A percentile compares a stretch with the other conserved stretches of the same genome.
phyloP scores from a whole-genome alignment of 176 grass and related monocot species.

The Typha latifolia region DNA sequence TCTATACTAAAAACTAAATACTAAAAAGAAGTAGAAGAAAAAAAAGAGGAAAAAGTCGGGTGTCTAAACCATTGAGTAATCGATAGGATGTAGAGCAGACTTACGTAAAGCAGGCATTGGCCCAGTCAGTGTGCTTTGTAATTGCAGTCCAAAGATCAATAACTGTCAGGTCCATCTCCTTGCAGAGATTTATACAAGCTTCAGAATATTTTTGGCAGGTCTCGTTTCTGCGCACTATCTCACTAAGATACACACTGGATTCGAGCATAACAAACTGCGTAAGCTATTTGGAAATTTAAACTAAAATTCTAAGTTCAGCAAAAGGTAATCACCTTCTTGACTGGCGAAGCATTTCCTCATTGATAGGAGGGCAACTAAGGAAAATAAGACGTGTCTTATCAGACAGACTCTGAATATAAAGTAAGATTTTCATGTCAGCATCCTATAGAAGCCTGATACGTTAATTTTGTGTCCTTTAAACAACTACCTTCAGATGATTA shows the following conservation, averaged over 20 bases:
- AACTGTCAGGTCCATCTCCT: constrained; percentile 75
- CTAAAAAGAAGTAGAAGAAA: too few relatives aligned
- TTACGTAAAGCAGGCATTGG: constrained; percentile 60
- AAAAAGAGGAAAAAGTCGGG: neutral
- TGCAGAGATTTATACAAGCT: constrained; percentile 52
- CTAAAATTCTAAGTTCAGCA: neutral
- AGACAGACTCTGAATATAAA: constrained; percentile 55
- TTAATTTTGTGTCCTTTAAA: neutral
- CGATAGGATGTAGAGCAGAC: neutral
- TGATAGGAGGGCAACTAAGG: constrained; percentile 76
- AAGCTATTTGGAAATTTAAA: neutral
- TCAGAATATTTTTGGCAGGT: constrained; percentile 54
- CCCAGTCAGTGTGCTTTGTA: constrained; percentile 52
- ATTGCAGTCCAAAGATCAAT: constrained; percentile 71
- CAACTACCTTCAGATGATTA: constrained; percentile 60
- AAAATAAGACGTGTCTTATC: constrained; percentile 57
- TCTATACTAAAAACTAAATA: too few relatives aligned
- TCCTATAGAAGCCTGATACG: neutral
- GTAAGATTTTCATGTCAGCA: neutral
- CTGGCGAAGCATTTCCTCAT: constrained; percentile 53
- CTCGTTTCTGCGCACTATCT: constrained; percentile 62
- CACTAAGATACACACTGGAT: constrained; percentile 34
- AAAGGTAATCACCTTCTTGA: constrained; percentile 27
- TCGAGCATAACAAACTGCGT: neutral
- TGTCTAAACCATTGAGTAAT: neutral